Evolutionary conservation across 1,139 yeast species (phyloP), one percentile per base, ranked within the genome.

Genomic region (Candida sp.): DNA sequence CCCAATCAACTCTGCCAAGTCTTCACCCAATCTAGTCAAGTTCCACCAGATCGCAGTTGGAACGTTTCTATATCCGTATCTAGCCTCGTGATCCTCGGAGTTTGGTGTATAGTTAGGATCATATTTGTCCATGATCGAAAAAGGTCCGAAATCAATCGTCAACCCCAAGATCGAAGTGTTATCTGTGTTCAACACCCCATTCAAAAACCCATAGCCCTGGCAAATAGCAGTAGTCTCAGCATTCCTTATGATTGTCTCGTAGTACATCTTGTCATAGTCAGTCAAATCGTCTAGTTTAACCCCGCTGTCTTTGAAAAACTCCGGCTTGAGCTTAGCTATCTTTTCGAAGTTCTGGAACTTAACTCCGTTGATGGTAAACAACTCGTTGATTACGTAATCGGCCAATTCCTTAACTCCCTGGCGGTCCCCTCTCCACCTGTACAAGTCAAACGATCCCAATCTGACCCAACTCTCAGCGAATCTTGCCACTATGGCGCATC

Each of bases 21-120:
- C 85, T 64, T 94, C 97, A 2, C 96, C 98, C 26, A 93, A 73
- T 55, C 96, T 81, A 0, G 91, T 84, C 64, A 94, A 74, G 66
- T 93, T 94, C 96, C 97, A 94, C 96, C 97, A 92, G 46, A 94
- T 85, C 0, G 94, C 84, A 9, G 88, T 81, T 0, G 98, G 98
- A 9, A 91, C 88, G 62, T 90, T 90, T 33, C 80, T 80, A 68
- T 88, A 93, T 7, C 92, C 84, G 66, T 94, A 94, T 46, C 98
- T 75, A 28, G 73, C 67, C 49, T 77, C 74, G 46, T 80, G 83
- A 65, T 94, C 99, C 64, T 92, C 98, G 49, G 92, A 93, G 63
- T 94, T 94, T 2, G 98, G 96, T 0, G 98, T 89, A 64, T 82
- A 93, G 48, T 80, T 69, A 6, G 96, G 93, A 62, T 91, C 86